phyloP scores from a whole-genome alignment of 2,329 filamentous ascomycete species.

The Colletotrichum australisinense region DNA sequence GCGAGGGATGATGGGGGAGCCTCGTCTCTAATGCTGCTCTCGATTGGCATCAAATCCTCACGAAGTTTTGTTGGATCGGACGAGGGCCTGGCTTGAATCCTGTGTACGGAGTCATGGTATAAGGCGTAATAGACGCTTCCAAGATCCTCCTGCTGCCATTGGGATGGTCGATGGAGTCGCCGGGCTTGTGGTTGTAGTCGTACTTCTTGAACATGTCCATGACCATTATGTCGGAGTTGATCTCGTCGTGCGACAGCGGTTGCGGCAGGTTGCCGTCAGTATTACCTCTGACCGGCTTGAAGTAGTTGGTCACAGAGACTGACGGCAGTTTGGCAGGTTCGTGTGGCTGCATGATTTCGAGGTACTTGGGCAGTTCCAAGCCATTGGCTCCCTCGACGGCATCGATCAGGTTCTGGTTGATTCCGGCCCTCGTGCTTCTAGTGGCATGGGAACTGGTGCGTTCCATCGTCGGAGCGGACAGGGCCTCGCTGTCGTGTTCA shows the following conservation, averaged over 20 bases:
- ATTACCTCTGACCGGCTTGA: conserved; percentile 66
- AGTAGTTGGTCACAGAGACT: conserved; percentile 67
- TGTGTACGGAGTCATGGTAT: conserved; percentile 59
- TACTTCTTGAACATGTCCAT: conserved; percentile 70
- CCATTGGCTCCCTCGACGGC: conserved; percentile 71
- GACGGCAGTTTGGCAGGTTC: conserved; percentile 70
- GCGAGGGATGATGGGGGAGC: conserved; percentile 39
- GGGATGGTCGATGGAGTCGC: conserved; percentile 65
- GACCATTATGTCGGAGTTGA: conserved; percentile 65
- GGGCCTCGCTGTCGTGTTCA: conserved; percentile 59
- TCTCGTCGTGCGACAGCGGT: conserved; percentile 62
- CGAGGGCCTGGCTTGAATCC: conserved; percentile 58
- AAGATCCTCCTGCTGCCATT: conserved; percentile 66
- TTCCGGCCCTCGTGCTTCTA: conserved; percentile 68
- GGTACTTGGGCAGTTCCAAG: conserved; percentile 68
- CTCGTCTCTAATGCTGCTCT: conserved; percentile 57
- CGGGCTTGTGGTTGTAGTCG: conserved; percentile 62
- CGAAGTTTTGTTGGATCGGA: conserved; percentile 61
- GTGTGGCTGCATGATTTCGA: conserved; percentile 65
- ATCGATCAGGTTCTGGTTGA: conserved; percentile 66
- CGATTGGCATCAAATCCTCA: conserved; percentile 61
- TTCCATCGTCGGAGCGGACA: conserved; percentile 69
- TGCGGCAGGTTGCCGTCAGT: conserved; percentile 68
- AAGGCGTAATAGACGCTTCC: conserved; percentile 63
- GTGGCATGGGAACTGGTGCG: conserved; percentile 73